Evolutionary conservation across 768 basidiomycete genomes (phyloP).

Genomic region (Pulveroboletus frians): DNA sequence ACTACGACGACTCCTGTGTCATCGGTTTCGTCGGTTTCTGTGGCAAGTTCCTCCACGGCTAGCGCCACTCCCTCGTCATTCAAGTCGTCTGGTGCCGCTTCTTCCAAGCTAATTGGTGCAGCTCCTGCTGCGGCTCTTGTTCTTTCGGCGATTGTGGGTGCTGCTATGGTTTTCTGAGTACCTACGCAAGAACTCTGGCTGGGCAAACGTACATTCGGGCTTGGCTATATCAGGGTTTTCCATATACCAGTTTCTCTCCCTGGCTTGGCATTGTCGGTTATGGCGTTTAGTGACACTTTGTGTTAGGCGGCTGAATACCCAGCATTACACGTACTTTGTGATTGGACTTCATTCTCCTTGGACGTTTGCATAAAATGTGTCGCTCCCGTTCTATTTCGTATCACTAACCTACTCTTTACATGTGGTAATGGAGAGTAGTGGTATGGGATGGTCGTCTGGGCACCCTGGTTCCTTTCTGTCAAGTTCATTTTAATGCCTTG

Average conservation of each 20-base stretch:
- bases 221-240: background rate
- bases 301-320: conserved; percentile 6
- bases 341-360: conserved; percentile 17
- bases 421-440: background rate
- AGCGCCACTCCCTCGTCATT: conserved; percentile 21
- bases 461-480: background rate
- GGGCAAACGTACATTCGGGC: background rate
- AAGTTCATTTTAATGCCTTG: background rate
- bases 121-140: conserved; percentile 34
- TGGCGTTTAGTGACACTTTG: conserved; percentile 14
- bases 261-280: conserved; percentile 6
- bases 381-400: conserved; percentile 2
- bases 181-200: conserved; percentile 4
- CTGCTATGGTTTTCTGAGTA: conserved; percentile 40
- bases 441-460: background rate
- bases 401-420: background rate
- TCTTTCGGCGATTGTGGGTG: conserved; percentile 47
- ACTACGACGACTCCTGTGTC: conserved; percentile 11
- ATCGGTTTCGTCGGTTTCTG: background rate
- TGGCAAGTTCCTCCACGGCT: conserved; percentile 9
- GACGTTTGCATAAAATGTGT: conserved; percentile 17
- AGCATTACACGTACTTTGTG: conserved; percentile 8
- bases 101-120: conserved; percentile 30
- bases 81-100: conserved; percentile 24
- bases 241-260: conserved; percentile 14